Evolutionary conservation across 768 basidiomycete genomes (phyloP).

Genomic region (Sporobolomyces roseus): DNA sequence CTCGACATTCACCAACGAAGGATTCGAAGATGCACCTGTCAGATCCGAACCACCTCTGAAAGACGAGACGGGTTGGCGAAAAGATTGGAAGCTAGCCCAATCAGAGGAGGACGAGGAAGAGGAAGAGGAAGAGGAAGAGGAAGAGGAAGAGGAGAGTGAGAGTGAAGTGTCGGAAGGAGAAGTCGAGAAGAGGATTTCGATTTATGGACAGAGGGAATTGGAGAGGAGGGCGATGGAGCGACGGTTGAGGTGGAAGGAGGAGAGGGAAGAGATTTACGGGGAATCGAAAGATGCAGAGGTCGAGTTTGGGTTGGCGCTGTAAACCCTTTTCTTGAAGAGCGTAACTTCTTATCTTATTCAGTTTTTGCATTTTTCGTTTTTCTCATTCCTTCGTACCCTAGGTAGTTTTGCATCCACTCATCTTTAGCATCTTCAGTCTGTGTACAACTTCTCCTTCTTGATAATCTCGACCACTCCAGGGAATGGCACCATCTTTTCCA

Average conservation of each 20-base stretch:
- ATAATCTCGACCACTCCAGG: slow-evolving; percentile 11
- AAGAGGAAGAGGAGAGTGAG: background rate
- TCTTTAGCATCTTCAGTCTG: background rate
- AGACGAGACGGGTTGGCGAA: no score
- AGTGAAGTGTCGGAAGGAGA: slow-evolving; percentile 1
- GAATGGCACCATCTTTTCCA: slow-evolving; percentile 25
- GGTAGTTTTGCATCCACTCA: no score
- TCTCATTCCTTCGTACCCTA: no score
- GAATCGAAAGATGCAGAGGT: slow-evolving; percentile 1
- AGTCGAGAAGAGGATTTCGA: slow-evolving; percentile 1
- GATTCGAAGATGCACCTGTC: no score
- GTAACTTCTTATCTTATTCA: slow-evolving; percentile 11
- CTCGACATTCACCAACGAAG: slow-evolving; percentile 4
- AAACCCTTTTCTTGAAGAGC: background rate
- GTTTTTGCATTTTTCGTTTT: no score
- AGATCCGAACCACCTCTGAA: no score
- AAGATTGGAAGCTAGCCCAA: no score
- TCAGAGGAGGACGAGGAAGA: background rate
- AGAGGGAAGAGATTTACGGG: slow-evolving; percentile 7
- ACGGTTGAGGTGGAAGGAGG: slow-evolving; percentile 2
- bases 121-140: background rate
- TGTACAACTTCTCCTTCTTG: slow-evolving; percentile 1
- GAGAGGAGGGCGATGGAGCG: slow-evolving; percentile 1
- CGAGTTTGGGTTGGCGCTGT: slow-evolving; percentile 14
- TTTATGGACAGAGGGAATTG: slow-evolving; percentile 20